Conservation (phyloP, 768 basidiomycete species). For the Lyophyllum decastes region DNA sequence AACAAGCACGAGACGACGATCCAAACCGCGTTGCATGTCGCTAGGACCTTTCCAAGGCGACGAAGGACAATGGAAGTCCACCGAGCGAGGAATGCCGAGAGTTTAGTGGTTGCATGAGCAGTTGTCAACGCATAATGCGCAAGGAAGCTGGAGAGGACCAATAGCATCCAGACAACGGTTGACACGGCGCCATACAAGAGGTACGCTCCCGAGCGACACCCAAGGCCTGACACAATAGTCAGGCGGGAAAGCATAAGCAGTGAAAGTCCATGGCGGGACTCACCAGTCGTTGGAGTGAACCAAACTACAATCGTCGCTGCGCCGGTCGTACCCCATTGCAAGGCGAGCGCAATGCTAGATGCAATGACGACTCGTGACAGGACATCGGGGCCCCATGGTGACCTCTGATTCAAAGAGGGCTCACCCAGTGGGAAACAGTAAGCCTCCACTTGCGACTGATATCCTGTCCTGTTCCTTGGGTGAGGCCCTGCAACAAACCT, state of each 20-base stretch:
- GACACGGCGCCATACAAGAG: conserved; percentile 31
- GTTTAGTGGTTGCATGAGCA: not conserved
- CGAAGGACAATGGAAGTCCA: conserved; percentile 25
- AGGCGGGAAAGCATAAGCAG: not conserved
- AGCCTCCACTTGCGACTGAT: conserved; percentile 15
- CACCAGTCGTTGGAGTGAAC: conserved; percentile 27
- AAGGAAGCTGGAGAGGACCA: conserved; percentile 30
- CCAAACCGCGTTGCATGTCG: conserved; percentile 31
- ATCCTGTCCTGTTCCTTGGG: conserved; percentile 19
- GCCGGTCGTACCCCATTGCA: conserved; percentile 33
- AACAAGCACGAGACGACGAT: conserved; percentile 29
- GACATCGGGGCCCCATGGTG: conserved; percentile 19
- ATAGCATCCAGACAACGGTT: conserved; percentile 32
- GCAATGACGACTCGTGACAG: conserved; percentile 22
- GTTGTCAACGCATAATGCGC: conserved; percentile 22
- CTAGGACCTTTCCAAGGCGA: conserved; percentile 29
- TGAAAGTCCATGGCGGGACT: too few relatives aligned
- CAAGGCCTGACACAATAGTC: conserved; percentile 24
- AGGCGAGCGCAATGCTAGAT: conserved; percentile 19
- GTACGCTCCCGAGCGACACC: conserved; percentile 33
- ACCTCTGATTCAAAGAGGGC: not conserved
- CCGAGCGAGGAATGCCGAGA: conserved; percentile 12
- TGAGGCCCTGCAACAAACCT: not conserved
- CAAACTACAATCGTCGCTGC: conserved; percentile 25
- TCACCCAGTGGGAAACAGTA: conserved; percentile 14